Evolutionary conservation across 129 eudicot species (phyloP).

Genomic region (Ambrosia artemisiifolia): DNA sequence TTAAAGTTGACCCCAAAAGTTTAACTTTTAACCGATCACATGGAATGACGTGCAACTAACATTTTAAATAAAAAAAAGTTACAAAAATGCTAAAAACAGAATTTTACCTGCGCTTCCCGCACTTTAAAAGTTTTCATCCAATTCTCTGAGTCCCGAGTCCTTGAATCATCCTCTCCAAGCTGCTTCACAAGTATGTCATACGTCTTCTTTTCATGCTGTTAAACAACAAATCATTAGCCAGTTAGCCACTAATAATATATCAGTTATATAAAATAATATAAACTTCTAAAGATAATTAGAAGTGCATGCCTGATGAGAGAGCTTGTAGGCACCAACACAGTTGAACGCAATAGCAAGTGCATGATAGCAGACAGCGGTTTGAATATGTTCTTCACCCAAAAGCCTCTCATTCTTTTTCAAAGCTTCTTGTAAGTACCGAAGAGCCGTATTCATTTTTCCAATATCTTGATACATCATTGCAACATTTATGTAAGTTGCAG

Average conservation of each 20-base stretch:
- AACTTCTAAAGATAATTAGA: neutral
- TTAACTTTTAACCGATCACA: too few relatives aligned
- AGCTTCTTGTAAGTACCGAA: constrained; percentile 97
- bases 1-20: too few relatives aligned
- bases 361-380: constrained; percentile 95
- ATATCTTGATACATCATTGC: constrained; percentile 99
- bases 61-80: too few relatives aligned
- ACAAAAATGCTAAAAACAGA: too few relatives aligned
- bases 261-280: neutral
- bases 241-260: neutral
- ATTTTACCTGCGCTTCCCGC: constrained; percentile 74
- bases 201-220: constrained; percentile 97
- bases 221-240: neutral
- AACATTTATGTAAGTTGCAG: constrained; percentile 94
- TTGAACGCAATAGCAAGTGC: constrained; percentile 97
- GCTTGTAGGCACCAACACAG: constrained; percentile 93
- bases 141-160: constrained; percentile 93
- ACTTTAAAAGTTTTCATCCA: constrained; percentile 97
- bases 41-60: too few relatives aligned
- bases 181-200: constrained; percentile 96
- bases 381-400: constrained; percentile 94
- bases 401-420: constrained; percentile 89
- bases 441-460: constrained; percentile 91
- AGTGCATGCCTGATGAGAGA: constrained; percentile 81
- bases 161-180: constrained; percentile 95